These are phyloP conservation scores for Pedinophyceae sp. DNA, from an alignment of 139 green algal species.

Conservation along the genomic window DNA sequence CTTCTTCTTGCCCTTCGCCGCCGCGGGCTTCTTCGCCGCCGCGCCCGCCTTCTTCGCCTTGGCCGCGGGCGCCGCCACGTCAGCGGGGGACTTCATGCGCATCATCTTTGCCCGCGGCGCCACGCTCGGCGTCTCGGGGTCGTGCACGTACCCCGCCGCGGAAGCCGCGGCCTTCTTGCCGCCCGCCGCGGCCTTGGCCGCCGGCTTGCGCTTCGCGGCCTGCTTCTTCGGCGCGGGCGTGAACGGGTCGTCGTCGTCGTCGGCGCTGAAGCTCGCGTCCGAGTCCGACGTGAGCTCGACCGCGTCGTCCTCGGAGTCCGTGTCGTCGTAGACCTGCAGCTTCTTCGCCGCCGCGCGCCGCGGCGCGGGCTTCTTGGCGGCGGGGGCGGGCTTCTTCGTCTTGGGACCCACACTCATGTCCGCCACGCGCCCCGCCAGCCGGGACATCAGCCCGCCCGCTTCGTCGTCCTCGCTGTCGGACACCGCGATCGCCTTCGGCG, in stretches of 20 bases:
- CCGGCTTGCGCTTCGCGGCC: constrained; percentile 9
- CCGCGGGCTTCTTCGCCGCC: constrained; percentile 3
- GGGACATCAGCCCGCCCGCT: neutral
- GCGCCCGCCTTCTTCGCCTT: constrained; percentile 2
- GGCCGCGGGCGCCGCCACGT: neutral
- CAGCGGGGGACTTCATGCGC: neutral
- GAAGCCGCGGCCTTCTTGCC: constrained; percentile 8
- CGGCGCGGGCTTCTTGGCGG: neutral
- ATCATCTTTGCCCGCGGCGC: neutral
- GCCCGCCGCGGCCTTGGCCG: constrained; percentile 1
- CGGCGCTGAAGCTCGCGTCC: neutral
- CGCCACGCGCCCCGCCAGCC: constrained; percentile 1
- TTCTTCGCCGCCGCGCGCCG: constrained; percentile 5
- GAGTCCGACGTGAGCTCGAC: constrained; percentile 1
- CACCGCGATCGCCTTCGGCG: neutral
- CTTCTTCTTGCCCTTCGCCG: neutral
- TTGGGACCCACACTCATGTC: neutral
- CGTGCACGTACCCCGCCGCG: neutral
- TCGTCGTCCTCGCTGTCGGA: neutral
- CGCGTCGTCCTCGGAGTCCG: constrained; percentile 1
- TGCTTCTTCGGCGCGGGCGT: neutral
- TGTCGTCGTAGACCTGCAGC: constrained; percentile 5
- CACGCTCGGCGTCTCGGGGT: neutral
- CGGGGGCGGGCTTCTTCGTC: neutral
- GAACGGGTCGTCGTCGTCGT: constrained; percentile 14